Percentiles rank a stretch among this genome's conserved stretches.
Evolutionary conservation across 352 stramenopile genomes (phyloP).

Genomic region (Pythium utonaiense): DNA sequence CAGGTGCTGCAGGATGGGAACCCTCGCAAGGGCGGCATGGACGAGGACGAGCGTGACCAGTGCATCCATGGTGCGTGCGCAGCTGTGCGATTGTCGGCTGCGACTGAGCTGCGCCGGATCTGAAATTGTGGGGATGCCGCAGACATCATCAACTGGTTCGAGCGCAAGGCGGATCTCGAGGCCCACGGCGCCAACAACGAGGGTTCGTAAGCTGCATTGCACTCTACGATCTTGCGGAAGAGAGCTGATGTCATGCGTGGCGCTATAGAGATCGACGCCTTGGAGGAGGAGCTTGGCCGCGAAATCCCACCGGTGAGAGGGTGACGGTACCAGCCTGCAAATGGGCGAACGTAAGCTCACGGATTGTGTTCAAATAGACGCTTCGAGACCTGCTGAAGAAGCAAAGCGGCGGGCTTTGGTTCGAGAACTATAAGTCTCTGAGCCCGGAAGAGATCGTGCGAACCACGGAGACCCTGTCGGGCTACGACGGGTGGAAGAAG

Average conservation of each 20-base stretch:
- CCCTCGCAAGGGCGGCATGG: slow-evolving; percentile 73
- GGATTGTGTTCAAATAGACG: slow-evolving; percentile 25
- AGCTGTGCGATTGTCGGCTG: neutral
- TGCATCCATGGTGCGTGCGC: slow-evolving; percentile 59
- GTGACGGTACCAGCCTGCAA: neutral
- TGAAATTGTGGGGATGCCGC: slow-evolving; percentile 9
- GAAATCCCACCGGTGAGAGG: slow-evolving; percentile 34
- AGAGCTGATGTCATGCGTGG: no score
- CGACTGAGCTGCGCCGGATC: no score
- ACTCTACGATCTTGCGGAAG: neutral
- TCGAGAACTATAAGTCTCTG: slow-evolving; percentile 79
- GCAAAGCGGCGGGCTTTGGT: slow-evolving; percentile 80
- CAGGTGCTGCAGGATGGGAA: slow-evolving; percentile 72
- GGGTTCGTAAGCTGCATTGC: slow-evolving; percentile 19
- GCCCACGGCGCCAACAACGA: slow-evolving; percentile 36
- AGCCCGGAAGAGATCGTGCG: slow-evolving; percentile 59
- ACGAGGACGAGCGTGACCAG: slow-evolving; percentile 71
- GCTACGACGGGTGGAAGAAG: slow-evolving; percentile 49
- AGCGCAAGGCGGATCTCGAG: slow-evolving; percentile 69
- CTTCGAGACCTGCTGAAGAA: slow-evolving; percentile 63
- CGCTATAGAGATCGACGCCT: slow-evolving; percentile 54
- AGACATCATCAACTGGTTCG: slow-evolving; percentile 84
- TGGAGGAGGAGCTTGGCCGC: slow-evolving; percentile 62
- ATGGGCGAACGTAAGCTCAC: neutral
- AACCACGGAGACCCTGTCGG: slow-evolving; percentile 41